These are phyloP conservation scores for Osmanthus fragrans DNA, from an alignment of 257 asterid genomes.

Conservation along the genomic window DNA sequence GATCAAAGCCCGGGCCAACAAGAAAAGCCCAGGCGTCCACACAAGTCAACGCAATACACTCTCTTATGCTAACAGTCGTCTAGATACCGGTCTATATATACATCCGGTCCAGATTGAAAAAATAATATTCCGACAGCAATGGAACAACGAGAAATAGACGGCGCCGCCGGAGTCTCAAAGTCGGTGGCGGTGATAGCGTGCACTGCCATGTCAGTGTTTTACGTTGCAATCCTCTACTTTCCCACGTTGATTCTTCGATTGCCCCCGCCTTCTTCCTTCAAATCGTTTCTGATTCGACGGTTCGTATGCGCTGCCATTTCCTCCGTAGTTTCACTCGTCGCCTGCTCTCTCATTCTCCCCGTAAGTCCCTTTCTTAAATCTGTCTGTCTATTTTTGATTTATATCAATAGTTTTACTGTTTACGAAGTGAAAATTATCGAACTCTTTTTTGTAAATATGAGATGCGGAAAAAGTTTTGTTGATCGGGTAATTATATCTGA, in stretches of 20 bases:
- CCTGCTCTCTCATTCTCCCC: slow-evolving; percentile 66
- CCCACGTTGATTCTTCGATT: slow-evolving; percentile 79
- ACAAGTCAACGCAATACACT: no score
- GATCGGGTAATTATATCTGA: neutral
- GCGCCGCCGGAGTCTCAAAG: slow-evolving; percentile 38
- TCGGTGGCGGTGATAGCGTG: slow-evolving; percentile 58
- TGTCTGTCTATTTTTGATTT: neutral
- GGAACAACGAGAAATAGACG: slow-evolving; percentile 41
- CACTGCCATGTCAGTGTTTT: slow-evolving; percentile 65
- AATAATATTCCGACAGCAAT: slow-evolving; percentile 32
- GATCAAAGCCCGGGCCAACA: no score
- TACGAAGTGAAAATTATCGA: neutral
- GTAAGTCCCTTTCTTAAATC: slow-evolving; percentile 33
- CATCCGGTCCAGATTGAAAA: neutral
- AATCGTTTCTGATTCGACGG: slow-evolving; percentile 69
- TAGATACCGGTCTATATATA: neutral
- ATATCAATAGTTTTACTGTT: neutral
- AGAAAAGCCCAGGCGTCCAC: no score
- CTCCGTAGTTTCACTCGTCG: slow-evolving; percentile 59
- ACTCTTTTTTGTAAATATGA: neutral
- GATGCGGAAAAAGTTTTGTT: neutral
- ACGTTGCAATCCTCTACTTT: slow-evolving; percentile 78
- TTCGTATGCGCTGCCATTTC: slow-evolving; percentile 80
- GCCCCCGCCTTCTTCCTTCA: slow-evolving; percentile 71
- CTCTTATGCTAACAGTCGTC: neutral